phyloP scores from a whole-genome alignment of 495 filamentous ascomycete species.

The Aspergillus carlsbadensis region DNA sequence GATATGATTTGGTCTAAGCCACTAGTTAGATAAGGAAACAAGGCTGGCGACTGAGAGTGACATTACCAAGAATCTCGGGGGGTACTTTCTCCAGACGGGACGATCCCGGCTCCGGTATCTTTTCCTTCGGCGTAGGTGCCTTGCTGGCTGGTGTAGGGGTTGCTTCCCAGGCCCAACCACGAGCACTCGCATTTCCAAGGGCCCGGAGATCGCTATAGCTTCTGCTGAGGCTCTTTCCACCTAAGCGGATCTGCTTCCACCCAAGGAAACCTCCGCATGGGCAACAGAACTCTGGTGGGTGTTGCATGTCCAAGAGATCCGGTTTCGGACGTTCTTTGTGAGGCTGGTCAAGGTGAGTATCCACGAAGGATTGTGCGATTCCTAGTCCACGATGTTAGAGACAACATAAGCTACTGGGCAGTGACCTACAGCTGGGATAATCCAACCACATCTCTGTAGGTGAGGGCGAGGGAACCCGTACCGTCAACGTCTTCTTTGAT shows the following conservation, averaged over 20 bases:
- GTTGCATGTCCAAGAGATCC: constrained; percentile 34
- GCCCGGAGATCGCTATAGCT: constrained; percentile 68
- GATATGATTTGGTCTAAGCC: constrained; percentile 70
- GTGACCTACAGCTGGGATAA: not conserved
- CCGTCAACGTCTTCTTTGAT: constrained; percentile 49
- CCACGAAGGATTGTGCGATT: constrained; percentile 71
- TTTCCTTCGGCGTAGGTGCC: constrained; percentile 28
- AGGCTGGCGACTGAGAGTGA: not conserved
- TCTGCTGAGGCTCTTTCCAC: constrained; percentile 65
- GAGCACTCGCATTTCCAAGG: constrained; percentile 45
- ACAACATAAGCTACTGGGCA: not conserved
- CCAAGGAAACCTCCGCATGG: constrained; percentile 69
- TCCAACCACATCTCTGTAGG: not conserved
- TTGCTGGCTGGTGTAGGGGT: constrained; percentile 30
- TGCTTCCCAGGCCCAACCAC: constrained; percentile 57
- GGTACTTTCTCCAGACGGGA: constrained; percentile 66
- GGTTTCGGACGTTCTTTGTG: constrained; percentile 46
- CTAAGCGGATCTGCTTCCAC: constrained; percentile 69
- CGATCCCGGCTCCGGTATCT: constrained; percentile 28
- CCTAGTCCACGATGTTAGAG: constrained; percentile 28
- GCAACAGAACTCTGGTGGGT: constrained; percentile 61
- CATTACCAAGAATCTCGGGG: constrained; percentile 69
- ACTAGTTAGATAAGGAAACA: not conserved
- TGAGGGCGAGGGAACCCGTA: constrained; percentile 20
- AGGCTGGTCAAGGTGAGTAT: constrained; percentile 61